Base-by-base conservation (phyloP, 164 flowering plant species). In the Hamamelis virginiana region DNA sequence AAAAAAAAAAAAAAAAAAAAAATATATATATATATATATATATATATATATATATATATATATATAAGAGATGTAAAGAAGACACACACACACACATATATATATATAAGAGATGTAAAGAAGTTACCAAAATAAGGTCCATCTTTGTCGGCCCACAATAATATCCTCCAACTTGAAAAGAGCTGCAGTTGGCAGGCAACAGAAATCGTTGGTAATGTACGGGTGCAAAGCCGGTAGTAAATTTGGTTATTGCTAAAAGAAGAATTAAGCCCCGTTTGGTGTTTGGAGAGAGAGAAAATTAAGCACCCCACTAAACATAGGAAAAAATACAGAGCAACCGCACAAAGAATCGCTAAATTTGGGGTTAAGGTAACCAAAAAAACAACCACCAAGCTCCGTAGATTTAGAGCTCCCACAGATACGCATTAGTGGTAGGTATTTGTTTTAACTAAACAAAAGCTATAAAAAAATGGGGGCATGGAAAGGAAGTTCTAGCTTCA, bases 291-390 rank as follows among this genome's bases (percentile, higher is more conserved):
- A n/a, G n/a, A n/a, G n/a, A n/a, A n/a, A n/a, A n/a, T n/a, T n/a
- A n/a, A 43, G 14, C 50, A 62, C 50, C 1, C 70, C 13, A 26
- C 66, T 60, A 58, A 41, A 26, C 27, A 58, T 25, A n/a, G n/a
- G 38, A 27, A 1, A 12, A 59, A 59, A 18, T 14, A 18, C 16
- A 45, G 43, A 43, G 15, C 27, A 48, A 0, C 38, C 28, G 62
- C 59, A 50, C 53, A 51, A 61, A 62, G 59, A 23, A 69, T 50
- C 66, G 21, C 64, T 28, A 68, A 46, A 26, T 59, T 11, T 59
- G 21, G 71, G 5, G 33, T 8, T 1, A 14, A 52, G 44, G 47
- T 6, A 60, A 50, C 61, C 21, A n/a, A 59, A 59, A 52, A 45
- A 27, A 28, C 60, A 38, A 47, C 28, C 13, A 51, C 23, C 27